Base-by-base conservation (phyloP, 106 monocot genomes). In the Dendrobium chrysotoxum region DNA sequence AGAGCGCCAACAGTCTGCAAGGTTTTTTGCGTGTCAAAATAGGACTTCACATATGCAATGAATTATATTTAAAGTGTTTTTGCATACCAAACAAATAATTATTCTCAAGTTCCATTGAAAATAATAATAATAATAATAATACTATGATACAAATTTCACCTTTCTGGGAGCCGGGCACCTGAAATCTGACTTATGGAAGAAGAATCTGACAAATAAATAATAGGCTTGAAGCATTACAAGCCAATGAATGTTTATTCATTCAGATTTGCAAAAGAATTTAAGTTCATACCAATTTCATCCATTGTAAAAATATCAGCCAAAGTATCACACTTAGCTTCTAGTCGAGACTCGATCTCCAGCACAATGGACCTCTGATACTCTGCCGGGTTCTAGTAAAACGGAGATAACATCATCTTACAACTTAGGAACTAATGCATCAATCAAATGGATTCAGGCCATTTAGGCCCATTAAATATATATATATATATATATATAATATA, bases 161-260 rank as follows among this genome's bases (percentile, higher is more conserved):
- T 99, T 85, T 99, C 98, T 80, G 95, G 89, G 77, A 99, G 95
- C 12, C 90, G 82, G 50, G 92, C 85, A 87, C 82, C 95, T 76
- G 92, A 83, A 23, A 99, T 89, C 71, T 92, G 98, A 88, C 82
- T 91, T 75, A 93, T 79, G 31, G 95, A 86, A 80, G 93, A 88
- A 31, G 91, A 90, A 23, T 89, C 97, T 94, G 83, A 64, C 47
- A 72, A 30, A 81, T 47, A 57, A 80, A 70, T 28, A 44, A 57
- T 28, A 66, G 72, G 28, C 68, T 21, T 78, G 80, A 79, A 45
- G 39, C 1, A 73, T 40, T 41, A 38, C 71, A 64, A 28, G 21
- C 70, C 30, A 70, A 15, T 28, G 6, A 67, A 12, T 70, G 30
- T 15, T 35, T 15, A 35, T 4, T 2, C 35, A 70, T 21, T 11